These are phyloP conservation scores for Hondaea fermentalgiana DNA, from an alignment of 108 stramenopile genomes.

Conservation along the genomic window DNA sequence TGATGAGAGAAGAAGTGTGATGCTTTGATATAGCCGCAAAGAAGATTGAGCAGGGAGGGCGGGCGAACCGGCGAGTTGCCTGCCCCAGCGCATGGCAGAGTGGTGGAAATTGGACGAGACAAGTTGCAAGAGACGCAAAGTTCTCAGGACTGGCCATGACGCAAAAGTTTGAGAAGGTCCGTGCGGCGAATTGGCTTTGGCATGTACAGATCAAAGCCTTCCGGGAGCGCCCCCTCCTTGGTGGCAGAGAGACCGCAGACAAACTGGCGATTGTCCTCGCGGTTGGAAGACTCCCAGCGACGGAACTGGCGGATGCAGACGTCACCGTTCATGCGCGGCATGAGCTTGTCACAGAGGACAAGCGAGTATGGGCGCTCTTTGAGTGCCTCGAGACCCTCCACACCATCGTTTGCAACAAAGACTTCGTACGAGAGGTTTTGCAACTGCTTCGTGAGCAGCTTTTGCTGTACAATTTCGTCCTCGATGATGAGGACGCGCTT, in stretches of 20 bases:
- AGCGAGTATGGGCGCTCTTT: background rate
- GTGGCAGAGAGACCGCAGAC: background rate
- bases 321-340: slow-evolving; percentile 13
- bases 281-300: background rate
- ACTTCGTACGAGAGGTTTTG: slow-evolving; percentile 23
- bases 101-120: no score
- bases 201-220: slow-evolving; percentile 1
- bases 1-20: no score
- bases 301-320: slow-evolving; percentile 13
- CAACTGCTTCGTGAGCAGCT: slow-evolving; percentile 26
- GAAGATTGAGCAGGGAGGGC: no score
- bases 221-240: background rate
- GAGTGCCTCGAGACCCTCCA: slow-evolving; percentile 19
- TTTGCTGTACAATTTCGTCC: slow-evolving; percentile 33
- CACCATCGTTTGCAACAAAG: slow-evolving; percentile 33
- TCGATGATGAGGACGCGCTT: slow-evolving; percentile 28
- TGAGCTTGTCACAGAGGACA: slow-evolving; percentile 4
- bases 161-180: background rate
- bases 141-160: background rate
- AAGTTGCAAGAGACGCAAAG: no score
- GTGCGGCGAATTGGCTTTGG: background rate
- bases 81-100: no score
- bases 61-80: no score
- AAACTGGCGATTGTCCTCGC: background rate
- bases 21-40: no score